Conservation (phyloP, 2,329 filamentous ascomycete species). For the Pestalotiopsis sp. region DNA sequence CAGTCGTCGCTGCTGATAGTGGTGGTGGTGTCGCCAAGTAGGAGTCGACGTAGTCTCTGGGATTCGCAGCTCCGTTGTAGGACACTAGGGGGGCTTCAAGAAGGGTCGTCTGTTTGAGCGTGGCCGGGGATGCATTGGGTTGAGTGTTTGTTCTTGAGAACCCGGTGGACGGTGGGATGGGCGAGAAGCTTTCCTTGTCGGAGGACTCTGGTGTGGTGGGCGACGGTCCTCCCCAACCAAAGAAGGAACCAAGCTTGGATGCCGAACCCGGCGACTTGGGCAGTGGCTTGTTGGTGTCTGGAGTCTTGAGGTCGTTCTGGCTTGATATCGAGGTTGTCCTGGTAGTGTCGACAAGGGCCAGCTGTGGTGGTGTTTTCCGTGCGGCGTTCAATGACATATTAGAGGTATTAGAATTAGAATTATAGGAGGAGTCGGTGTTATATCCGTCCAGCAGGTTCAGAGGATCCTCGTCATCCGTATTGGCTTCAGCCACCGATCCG, state of each 20-base stretch:
- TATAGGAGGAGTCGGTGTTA: constrained; percentile 34
- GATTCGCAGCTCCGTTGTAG: constrained; percentile 40
- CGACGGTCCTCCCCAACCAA: constrained; percentile 55
- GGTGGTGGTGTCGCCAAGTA: constrained; percentile 53
- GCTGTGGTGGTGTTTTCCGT: constrained; percentile 56
- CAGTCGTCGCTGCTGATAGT: constrained; percentile 42
- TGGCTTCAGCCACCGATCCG: constrained; percentile 35
- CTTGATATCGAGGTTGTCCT: constrained; percentile 23
- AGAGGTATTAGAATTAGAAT: constrained; percentile 38
- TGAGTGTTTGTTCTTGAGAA: constrained; percentile 42
- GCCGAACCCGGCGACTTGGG: constrained; percentile 54
- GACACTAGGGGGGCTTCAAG: constrained; percentile 42
- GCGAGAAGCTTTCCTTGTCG: constrained; percentile 43
- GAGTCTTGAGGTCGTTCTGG: constrained; percentile 32
- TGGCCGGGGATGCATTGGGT: constrained; percentile 45
- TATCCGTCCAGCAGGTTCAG: constrained; percentile 36
- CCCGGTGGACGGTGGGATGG: constrained; percentile 52
- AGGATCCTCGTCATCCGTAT: constrained; percentile 37
- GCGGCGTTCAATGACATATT: constrained; percentile 50
- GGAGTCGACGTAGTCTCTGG: constrained; percentile 53
- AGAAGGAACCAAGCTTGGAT: constrained; percentile 53
- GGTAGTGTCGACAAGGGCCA: constrained; percentile 47
- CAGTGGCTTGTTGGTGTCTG: constrained; percentile 55
- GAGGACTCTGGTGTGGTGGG: constrained; percentile 54
- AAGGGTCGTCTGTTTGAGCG: constrained; percentile 38